Conservation (phyloP, 495 filamentous ascomycete species). For the Emericellopsis terricola region DNA sequence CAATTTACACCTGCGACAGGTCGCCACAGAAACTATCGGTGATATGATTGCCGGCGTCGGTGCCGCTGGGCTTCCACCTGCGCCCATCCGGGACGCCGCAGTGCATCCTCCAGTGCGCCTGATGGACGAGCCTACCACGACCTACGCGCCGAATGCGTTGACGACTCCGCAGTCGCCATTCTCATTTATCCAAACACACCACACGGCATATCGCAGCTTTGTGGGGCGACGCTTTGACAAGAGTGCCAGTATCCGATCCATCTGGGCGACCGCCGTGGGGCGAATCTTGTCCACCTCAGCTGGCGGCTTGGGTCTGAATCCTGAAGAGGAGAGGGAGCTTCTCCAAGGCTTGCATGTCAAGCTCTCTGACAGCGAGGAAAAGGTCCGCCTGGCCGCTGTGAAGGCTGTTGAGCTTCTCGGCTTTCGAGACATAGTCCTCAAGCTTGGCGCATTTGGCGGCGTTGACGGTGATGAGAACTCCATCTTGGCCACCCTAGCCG, state of each 20-base stretch:
- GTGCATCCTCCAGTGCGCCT: slow-evolving; percentile 63
- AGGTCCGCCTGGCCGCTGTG: slow-evolving; percentile 73
- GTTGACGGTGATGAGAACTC: slow-evolving; percentile 50
- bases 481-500: slow-evolving; percentile 60
- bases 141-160: slow-evolving; percentile 38
- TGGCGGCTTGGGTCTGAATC: slow-evolving; percentile 66
- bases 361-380: slow-evolving; percentile 77
- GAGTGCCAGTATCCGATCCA: slow-evolving; percentile 55
- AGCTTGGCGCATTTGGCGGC: slow-evolving; percentile 57
- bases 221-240: slow-evolving; percentile 74
- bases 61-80: slow-evolving; percentile 64
- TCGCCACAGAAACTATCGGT: slow-evolving; percentile 85
- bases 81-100: slow-evolving; percentile 54
- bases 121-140: slow-evolving; percentile 30
- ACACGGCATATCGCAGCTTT: slow-evolving; percentile 62
- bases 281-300: slow-evolving; percentile 68
- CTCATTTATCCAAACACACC: slow-evolving; percentile 66
- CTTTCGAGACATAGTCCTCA: slow-evolving; percentile 60
- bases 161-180: slow-evolving; percentile 64
- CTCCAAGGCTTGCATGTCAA: slow-evolving; percentile 58
- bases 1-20: slow-evolving; percentile 63
- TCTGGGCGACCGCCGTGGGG: slow-evolving; percentile 72
- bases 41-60: slow-evolving; percentile 88
- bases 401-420: slow-evolving; percentile 60
- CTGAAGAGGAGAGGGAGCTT: slow-evolving; percentile 53